Percentiles rank a stretch among this genome's conserved stretches.
Evolutionary conservation across 1,139 yeast species (phyloP).

Genomic region (Hanseniaspora sp.): DNA sequence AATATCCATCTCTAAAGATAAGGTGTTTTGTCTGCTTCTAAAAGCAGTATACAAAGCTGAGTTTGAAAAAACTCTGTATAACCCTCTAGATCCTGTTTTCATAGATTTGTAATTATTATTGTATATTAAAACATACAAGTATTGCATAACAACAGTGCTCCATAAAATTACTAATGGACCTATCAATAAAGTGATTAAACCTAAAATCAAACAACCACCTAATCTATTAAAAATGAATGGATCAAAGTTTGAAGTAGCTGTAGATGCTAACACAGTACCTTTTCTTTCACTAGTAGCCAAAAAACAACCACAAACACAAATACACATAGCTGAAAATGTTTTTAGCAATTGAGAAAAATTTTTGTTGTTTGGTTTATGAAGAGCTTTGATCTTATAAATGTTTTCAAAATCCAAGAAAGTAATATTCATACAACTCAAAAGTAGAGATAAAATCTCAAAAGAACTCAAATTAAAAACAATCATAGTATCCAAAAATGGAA

Average conservation of each 20-base stretch:
- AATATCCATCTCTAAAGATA: conserved; percentile 9
- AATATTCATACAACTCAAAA: conserved; percentile 13
- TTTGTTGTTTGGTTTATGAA: conserved; percentile 2
- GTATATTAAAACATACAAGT: conserved; percentile 7
- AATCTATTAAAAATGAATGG: conserved; percentile 27
- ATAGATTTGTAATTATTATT: not conserved
- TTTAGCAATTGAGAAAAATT: conserved; percentile 1
- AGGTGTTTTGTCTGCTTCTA: conserved; percentile 13
- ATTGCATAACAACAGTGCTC: conserved; percentile 9
- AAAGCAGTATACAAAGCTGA: conserved; percentile 1
- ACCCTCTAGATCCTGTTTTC: not conserved
- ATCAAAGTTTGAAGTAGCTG: conserved; percentile 19
- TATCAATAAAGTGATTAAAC: conserved; percentile 23
- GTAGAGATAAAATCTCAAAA: conserved; percentile 15
- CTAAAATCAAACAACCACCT: conserved; percentile 25
- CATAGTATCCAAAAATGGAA: conserved; percentile 15
- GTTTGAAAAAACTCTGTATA: conserved; percentile 8
- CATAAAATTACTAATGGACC: conserved; percentile 26
- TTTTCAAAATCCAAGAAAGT: conserved; percentile 5
- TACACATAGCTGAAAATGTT: conserved; percentile 10
- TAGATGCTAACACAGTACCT: conserved; percentile 15
- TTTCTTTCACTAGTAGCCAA: conserved; percentile 15
- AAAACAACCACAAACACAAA: conserved; percentile 9
- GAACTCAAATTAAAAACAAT: conserved; percentile 15
- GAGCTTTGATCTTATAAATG: not conserved